Percentiles rank a stretch among this genome's conserved stretches.
Evolutionary conservation across 2,329 filamentous ascomycete genomes (phyloP).

Genomic region (Colletotrichum tabaci): DNA sequence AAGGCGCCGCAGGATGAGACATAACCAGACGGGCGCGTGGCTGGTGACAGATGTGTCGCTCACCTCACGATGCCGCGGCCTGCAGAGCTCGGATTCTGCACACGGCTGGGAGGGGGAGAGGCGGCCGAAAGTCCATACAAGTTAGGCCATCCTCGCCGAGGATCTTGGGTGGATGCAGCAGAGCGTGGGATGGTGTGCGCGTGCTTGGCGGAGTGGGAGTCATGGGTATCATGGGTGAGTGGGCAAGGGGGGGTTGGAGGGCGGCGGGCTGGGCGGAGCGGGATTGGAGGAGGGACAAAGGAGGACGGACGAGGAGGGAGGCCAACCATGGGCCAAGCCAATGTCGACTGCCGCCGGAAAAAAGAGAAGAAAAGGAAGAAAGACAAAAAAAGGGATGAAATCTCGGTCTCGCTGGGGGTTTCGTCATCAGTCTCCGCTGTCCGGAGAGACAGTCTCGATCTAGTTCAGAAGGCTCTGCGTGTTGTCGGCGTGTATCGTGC

Average conservation of each 20-base stretch:
- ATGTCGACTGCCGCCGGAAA: background rate
- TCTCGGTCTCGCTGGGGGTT: background rate
- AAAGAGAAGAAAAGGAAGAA: background rate
- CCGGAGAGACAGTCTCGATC: slow-evolving; percentile 20
- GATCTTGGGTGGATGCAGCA: background rate
- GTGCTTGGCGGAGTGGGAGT: slow-evolving; percentile 30
- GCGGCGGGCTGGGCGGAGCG: slow-evolving; percentile 36
- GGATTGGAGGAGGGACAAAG: slow-evolving; percentile 12
- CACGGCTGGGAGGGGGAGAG: background rate
- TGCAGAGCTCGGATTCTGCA: background rate
- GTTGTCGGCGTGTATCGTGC: no score
- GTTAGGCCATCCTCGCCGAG: background rate
- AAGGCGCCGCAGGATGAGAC: no score
- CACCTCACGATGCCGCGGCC: background rate
- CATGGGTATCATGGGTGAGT: background rate
- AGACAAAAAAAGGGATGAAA: background rate
- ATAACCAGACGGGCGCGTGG: no score
- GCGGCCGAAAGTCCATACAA: background rate
- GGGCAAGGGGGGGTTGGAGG: slow-evolving; percentile 3
- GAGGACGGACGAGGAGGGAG: background rate
- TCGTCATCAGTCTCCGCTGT: slow-evolving; percentile 24
- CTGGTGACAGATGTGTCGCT: no score
- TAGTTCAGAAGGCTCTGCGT: background rate
- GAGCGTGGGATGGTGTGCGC: slow-evolving; percentile 12
- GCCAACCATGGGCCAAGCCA: background rate